phyloP scores from a whole-genome alignment of 345 rosid species.

The Melastoma malabathricum region DNA sequence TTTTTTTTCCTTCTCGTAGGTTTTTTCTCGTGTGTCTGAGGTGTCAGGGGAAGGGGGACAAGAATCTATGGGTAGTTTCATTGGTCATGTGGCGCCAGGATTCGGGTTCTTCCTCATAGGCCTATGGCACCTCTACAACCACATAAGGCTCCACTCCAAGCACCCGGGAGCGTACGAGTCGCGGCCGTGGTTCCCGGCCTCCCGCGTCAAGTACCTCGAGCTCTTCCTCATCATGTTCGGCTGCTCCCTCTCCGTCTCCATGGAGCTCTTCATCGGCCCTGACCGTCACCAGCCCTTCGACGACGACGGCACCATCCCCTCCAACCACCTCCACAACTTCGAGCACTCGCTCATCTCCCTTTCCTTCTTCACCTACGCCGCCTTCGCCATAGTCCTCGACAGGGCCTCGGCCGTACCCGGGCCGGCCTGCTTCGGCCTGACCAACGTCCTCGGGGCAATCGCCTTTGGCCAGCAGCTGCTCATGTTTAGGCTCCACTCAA shows the following conservation, averaged over 20 bases:
- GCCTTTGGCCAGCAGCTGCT: slow-evolving; percentile 64
- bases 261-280: slow-evolving; percentile 73
- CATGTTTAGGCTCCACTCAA: slow-evolving; percentile 66
- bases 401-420: slow-evolving; percentile 6
- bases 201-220: slow-evolving; percentile 43
- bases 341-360: slow-evolving; percentile 64
- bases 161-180: slow-evolving; percentile 44
- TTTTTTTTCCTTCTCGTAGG: too few relatives aligned
- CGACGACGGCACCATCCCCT: slow-evolving; percentile 63
- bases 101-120: slow-evolving; percentile 49
- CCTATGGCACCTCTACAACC: slow-evolving; percentile 75
- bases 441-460: slow-evolving; percentile 38
- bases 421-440: slow-evolving; percentile 19
- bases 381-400: slow-evolving; percentile 46
- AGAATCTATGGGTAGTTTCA: slow-evolving; percentile 53
- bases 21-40: too few relatives aligned
- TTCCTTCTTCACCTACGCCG: slow-evolving; percentile 55
- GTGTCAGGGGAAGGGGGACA: too few relatives aligned
- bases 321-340: slow-evolving; percentile 79
- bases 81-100: slow-evolving; percentile 73
- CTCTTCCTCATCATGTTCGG: slow-evolving; percentile 46
- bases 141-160: slow-evolving; percentile 37
- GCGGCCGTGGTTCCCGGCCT: slow-evolving; percentile 45
- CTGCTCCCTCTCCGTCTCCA: slow-evolving; percentile 45
- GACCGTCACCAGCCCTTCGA: slow-evolving; percentile 68